phyloP scores from a whole-genome alignment of 1,139 yeast species.

The Fermentozyma sake region DNA sequence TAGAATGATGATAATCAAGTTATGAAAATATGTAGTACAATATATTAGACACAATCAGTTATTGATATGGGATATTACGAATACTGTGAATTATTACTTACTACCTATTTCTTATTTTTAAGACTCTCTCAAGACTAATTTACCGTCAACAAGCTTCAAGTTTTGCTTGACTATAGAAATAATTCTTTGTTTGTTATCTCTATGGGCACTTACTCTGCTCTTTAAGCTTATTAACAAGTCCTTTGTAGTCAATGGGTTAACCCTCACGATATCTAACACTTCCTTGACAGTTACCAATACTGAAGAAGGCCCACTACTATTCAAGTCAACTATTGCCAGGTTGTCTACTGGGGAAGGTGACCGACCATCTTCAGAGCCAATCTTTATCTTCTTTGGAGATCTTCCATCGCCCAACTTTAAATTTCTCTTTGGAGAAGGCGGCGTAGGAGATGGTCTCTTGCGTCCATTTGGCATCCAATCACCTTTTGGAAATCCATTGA shows the following conservation, averaged over 20 bases:
- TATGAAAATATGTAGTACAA: no score
- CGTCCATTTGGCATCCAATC: constrained; percentile 77
- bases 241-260: constrained; percentile 62
- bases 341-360: constrained; percentile 10
- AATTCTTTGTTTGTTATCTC: constrained; percentile 65
- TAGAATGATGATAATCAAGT: no score
- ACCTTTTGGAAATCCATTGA: constrained; percentile 70
- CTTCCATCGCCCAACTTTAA: constrained; percentile 26
- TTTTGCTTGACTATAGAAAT: constrained; percentile 65
- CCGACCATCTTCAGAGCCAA: constrained; percentile 14
- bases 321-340: constrained; percentile 24
- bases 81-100: no score
- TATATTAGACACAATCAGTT: no score
- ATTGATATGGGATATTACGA: no score
- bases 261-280: constrained; percentile 59
- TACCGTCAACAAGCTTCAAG: constrained; percentile 63
- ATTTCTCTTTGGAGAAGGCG: constrained; percentile 35
- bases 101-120: constrained; percentile 1
- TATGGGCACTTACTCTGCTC: constrained; percentile 61
- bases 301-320: constrained; percentile 38
- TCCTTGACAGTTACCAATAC: constrained; percentile 63
- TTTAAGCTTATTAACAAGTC: constrained; percentile 59
- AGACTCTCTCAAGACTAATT: constrained; percentile 52
- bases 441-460: constrained; percentile 27
- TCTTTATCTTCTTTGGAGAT: constrained; percentile 11